A percentile compares a stretch with the other conserved stretches of the same genome.
These are phyloP conservation scores for Suhomyces sp. DNA, from an alignment of 805 yeast species.

Conservation along the genomic window DNA sequence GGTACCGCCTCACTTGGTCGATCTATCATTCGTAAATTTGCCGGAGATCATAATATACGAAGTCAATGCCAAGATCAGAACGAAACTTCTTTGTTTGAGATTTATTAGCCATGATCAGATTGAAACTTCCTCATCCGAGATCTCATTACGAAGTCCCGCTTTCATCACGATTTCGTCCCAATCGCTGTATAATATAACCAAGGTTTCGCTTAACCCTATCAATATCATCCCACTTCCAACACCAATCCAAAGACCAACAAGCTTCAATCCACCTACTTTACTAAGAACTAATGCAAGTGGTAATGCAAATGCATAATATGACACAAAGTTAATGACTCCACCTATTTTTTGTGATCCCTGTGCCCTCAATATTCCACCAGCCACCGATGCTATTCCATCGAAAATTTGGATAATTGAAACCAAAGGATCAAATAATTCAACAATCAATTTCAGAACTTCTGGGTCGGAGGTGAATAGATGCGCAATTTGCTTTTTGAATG, in stretches of 20 bases:
- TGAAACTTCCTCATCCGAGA: slow-evolving; percentile 5
- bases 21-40: neutral
- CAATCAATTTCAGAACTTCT: slow-evolving; percentile 52
- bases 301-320: slow-evolving; percentile 67
- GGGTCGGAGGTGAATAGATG: slow-evolving; percentile 59
- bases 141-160: slow-evolving; percentile 22
- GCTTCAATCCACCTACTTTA: slow-evolving; percentile 37
- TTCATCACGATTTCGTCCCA: slow-evolving; percentile 48
- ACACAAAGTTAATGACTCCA: slow-evolving; percentile 63
- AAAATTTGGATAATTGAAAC: slow-evolving; percentile 63
- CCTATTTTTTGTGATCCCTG: slow-evolving; percentile 76
- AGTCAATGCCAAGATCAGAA: neutral
- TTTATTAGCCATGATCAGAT: neutral
- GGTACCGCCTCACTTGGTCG: neutral
- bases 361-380: slow-evolving; percentile 72
- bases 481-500: slow-evolving; percentile 51
- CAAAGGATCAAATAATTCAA: slow-evolving; percentile 53
- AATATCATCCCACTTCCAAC: slow-evolving; percentile 60
- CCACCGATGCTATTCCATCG: slow-evolving; percentile 69
- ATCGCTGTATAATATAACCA: slow-evolving; percentile 46
- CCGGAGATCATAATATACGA: neutral
- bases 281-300: slow-evolving; percentile 66
- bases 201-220: slow-evolving; percentile 49
- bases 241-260: slow-evolving; percentile 74
- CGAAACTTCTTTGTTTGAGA: neutral